Conservation (phyloP, 1,284 basidiomycete species). For the Mycena citricolor region DNA sequence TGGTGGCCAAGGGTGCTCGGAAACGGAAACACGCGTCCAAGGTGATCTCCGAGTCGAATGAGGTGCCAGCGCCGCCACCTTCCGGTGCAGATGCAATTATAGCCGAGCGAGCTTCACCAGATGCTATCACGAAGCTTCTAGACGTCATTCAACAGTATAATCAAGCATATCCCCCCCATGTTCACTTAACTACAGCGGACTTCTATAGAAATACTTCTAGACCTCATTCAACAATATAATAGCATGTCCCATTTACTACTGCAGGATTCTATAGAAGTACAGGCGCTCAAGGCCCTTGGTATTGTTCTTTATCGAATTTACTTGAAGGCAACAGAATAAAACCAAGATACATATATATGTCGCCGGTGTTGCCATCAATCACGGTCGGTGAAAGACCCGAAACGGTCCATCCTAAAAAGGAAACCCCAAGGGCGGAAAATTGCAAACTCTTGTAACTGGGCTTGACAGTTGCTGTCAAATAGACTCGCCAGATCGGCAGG, state of each 20-base stretch:
- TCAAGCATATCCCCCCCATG: background rate
- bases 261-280: background rate
- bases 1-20: background rate
- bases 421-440: constrained; percentile 6
- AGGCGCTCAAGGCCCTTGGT: background rate
- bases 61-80: constrained; percentile 1
- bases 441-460: too few relatives aligned
- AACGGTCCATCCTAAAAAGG: background rate
- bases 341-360: background rate
- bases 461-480: too few relatives aligned
- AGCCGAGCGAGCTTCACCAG: background rate
- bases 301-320: background rate
- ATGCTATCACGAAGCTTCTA: background rate
- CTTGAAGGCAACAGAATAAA: background rate
- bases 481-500: too few relatives aligned
- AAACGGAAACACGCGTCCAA: constrained; percentile 8
- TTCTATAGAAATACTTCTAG: background rate
- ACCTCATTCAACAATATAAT: background rate
- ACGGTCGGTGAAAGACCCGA: too few relatives aligned
- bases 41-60: background rate
- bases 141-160: background rate
- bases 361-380: background rate
- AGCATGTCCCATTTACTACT: background rate
- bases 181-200: background rate
- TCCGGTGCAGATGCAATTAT: background rate